Evolutionary conservation across 108 stramenopile species (phyloP).

Genomic region (Bacterosira constricta): DNA sequence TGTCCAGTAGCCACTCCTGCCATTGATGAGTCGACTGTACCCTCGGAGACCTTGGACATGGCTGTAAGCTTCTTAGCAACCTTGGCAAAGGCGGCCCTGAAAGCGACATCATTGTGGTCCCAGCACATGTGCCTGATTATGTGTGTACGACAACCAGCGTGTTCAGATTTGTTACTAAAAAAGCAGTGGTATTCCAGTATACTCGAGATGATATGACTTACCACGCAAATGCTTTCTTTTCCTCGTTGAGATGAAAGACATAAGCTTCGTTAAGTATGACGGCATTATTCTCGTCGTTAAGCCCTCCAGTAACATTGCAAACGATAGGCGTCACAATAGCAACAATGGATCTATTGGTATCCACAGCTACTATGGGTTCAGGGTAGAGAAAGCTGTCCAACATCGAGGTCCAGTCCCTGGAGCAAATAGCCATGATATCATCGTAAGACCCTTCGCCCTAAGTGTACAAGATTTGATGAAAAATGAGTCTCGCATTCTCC

Average conservation of each 20-base stretch:
- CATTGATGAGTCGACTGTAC: neutral
- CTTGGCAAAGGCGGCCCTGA: neutral
- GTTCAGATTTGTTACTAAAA: too few relatives aligned
- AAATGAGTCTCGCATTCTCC: neutral
- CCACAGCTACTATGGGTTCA: conserved; percentile 1
- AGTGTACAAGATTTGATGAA: neutral
- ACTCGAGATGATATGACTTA: too few relatives aligned
- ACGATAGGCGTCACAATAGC: neutral
- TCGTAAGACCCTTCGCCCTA: conserved; percentile 1
- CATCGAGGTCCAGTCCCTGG: neutral
- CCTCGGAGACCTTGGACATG: neutral
- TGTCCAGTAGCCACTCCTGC: neutral
- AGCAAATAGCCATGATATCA: neutral
- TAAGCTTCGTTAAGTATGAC: neutral
- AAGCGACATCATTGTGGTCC: conserved; percentile 2
- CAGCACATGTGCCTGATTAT: neutral
- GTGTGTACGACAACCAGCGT: too few relatives aligned
- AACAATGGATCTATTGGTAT: neutral
- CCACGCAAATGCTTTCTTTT: neutral
- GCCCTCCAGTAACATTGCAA: neutral
- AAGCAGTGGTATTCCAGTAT: too few relatives aligned
- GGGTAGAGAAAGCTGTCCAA: neutral
- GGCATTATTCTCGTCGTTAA: neutral
- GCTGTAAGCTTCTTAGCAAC: neutral
- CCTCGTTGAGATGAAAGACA: conserved; percentile 1